Percentiles rank a stretch among this genome's conserved stretches.
These are phyloP conservation scores for Umbelopsis sp. DNA, from an alignment of 192 early-diverging fungal genomes.

Conservation along the genomic window DNA sequence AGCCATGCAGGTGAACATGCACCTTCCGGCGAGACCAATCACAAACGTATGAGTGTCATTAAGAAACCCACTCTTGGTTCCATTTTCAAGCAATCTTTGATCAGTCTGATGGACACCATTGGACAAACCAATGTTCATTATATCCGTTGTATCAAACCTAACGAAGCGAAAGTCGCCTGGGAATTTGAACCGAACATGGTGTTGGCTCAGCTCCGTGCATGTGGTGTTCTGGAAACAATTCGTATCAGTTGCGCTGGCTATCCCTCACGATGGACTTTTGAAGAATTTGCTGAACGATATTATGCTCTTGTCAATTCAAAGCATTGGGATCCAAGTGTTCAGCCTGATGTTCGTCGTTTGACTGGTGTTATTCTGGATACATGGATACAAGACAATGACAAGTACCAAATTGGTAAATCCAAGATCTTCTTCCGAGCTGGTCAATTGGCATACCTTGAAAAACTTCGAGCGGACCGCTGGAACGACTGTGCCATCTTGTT, in stretches of 20 bases:
- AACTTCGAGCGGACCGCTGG: conserved; percentile 82
- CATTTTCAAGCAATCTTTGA: conserved; percentile 92
- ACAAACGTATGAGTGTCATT: conserved; percentile 54
- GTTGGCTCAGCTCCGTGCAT: conserved; percentile 91
- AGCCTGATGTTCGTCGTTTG: conserved; percentile 57
- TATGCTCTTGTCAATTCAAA: conserved; percentile 59
- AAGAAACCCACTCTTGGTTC: conserved; percentile 94
- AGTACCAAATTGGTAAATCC: conserved; percentile 91
- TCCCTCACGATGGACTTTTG: conserved; percentile 85
- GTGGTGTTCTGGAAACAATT: conserved; percentile 99
- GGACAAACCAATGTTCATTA: conserved; percentile 92
- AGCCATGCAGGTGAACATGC: conserved; percentile 47
- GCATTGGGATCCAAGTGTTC: conserved; percentile 46
- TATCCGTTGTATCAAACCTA: conserved; percentile 99
- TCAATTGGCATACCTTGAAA: conserved; percentile 87
- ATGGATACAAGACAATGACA: conserved; percentile 78
- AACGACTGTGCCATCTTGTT: conserved; percentile 81
- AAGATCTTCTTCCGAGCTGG: conserved; percentile 99
- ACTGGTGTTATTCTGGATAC: conserved; percentile 62
- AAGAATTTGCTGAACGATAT: conserved; percentile 90
- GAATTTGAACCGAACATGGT: conserved; percentile 94
- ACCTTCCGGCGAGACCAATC: conserved; percentile 21
- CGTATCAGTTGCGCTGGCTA: conserved; percentile 98
- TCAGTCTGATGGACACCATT: conserved; percentile 95
- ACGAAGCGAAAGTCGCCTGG: conserved; percentile 92